Conservation (phyloP, 2,329 filamentous ascomycete species). For the Cyclaneusma minus region DNA sequence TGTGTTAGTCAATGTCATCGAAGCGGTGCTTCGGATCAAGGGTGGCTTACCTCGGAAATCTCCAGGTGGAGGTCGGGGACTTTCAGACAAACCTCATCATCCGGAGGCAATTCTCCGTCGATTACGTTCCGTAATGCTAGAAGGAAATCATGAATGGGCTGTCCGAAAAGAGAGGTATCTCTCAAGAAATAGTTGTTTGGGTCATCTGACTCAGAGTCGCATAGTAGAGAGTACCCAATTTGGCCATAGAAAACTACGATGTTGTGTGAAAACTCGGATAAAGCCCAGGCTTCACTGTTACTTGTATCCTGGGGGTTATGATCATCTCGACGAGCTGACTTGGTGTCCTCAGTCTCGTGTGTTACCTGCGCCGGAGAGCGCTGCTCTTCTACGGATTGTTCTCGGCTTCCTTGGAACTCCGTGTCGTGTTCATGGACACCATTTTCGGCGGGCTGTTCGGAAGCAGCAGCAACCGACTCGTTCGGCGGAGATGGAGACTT, state of each 20-base stretch:
- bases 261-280: conserved; percentile 20
- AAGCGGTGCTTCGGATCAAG: conserved; percentile 4
- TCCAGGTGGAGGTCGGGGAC: conserved; percentile 38
- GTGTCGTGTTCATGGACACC: too few relatives aligned
- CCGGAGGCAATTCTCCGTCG: conserved; percentile 34
- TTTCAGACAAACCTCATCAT: conserved; percentile 39
- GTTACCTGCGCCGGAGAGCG: conserved; percentile 1
- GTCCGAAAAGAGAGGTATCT: conserved; percentile 35
- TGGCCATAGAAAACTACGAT: conserved; percentile 39
- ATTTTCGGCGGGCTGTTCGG: too few relatives aligned
- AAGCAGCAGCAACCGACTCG: too few relatives aligned
- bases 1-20: conserved; percentile 13
- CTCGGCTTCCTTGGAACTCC: too few relatives aligned
- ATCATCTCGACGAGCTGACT: too few relatives aligned
- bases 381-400: too few relatives aligned
- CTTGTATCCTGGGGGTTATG: conserved; percentile 1
- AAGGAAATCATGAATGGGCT: conserved; percentile 38
- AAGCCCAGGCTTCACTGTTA: too few relatives aligned
- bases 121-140: conserved; percentile 36
- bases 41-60: conserved; percentile 42
- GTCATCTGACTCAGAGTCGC: conserved; percentile 33
- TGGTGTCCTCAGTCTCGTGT: too few relatives aligned
- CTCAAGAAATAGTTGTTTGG: conserved; percentile 39
- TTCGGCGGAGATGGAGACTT: too few relatives aligned
- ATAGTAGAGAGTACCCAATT: conserved; percentile 41